Conservation (phyloP, 2,329 filamentous ascomycete genomes). For the Monilinia fructigena region DNA sequence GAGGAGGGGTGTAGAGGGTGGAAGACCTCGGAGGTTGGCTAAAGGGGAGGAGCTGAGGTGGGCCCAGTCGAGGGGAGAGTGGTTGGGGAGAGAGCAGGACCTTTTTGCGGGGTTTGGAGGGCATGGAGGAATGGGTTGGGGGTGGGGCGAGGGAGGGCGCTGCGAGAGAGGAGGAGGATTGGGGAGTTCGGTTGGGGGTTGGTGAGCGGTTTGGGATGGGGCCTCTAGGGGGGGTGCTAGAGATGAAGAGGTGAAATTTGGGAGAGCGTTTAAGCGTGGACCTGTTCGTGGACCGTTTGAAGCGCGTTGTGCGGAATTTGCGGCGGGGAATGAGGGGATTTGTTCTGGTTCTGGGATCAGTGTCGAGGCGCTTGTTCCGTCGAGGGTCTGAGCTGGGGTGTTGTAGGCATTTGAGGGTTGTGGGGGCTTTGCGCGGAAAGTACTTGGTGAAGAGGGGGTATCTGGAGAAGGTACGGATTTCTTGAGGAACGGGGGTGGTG, state of each 20-base stretch:
- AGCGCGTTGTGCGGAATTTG: conserved; percentile 53
- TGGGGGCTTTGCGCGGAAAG: conserved; percentile 49
- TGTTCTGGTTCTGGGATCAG: conserved; percentile 19
- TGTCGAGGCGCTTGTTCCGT: conserved; percentile 20
- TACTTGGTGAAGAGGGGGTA: conserved; percentile 54
- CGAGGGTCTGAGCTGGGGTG: conserved; percentile 30
- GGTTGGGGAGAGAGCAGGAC: conserved; percentile 84
- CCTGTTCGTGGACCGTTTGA: conserved; percentile 31
- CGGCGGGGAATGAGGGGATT: conserved; percentile 47
- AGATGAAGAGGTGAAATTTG: conserved; percentile 26
- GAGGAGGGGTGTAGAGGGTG: conserved; percentile 54
- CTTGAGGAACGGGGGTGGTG: conserved; percentile 40
- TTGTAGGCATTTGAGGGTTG: conserved; percentile 21
- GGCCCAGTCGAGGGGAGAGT: conserved; percentile 96
- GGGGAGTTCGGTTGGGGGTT: conserved; percentile 44
- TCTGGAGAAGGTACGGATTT: conserved; percentile 43
- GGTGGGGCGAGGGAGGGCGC: conserved; percentile 51
- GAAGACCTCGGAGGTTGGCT: conserved; percentile 65
- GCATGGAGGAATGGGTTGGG: conserved; percentile 42
- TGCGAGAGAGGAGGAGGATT: conserved; percentile 38
- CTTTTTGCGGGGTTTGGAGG: conserved; percentile 61
- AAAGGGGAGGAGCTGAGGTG: conserved; percentile 63
- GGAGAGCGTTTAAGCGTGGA: conserved; percentile 28
- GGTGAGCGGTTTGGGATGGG: conserved; percentile 39
- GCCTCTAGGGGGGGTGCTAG: conserved; percentile 27